These are phyloP conservation scores for Aspergillus neoniger DNA, from an alignment of 2,329 filamentous ascomycete genomes.

Conservation along the genomic window DNA sequence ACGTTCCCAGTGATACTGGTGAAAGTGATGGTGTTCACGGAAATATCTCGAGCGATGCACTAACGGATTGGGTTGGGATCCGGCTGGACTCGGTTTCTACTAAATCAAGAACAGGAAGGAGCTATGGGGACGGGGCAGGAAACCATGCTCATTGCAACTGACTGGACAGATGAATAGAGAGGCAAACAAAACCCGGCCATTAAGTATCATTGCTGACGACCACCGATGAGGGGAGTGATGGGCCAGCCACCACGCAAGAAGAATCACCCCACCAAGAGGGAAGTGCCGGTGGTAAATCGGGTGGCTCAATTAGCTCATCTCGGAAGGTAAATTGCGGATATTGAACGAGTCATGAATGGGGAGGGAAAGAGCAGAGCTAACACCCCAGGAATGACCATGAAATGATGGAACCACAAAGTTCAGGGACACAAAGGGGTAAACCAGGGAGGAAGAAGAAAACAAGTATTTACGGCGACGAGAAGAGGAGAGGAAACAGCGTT, in stretches of 20 bases:
- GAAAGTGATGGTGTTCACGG: not conserved
- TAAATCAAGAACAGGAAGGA: no score
- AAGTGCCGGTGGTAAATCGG: not conserved
- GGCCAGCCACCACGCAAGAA: not conserved
- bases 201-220: not conserved
- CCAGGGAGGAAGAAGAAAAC: conserved; percentile 4
- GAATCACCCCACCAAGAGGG: not conserved
- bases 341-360: not conserved
- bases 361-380: not conserved
- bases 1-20: not conserved
- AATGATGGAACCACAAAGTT: not conserved
- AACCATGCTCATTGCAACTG: not conserved
- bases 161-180: not conserved
- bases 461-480: conserved; percentile 4
- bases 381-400: not conserved
- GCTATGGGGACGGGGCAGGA: no score
- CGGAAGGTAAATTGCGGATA: not conserved
- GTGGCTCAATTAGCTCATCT: not conserved
- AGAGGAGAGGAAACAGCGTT: conserved; percentile 16
- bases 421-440: not conserved
- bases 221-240: not conserved
- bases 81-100: not conserved
- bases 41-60: not conserved
- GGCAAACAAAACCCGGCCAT: not conserved
- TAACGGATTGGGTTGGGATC: not conserved